These are phyloP conservation scores for Aotearoamyces nothofagi DNA, from an alignment of 2,329 filamentous ascomycete genomes.

Conservation along the genomic window DNA sequence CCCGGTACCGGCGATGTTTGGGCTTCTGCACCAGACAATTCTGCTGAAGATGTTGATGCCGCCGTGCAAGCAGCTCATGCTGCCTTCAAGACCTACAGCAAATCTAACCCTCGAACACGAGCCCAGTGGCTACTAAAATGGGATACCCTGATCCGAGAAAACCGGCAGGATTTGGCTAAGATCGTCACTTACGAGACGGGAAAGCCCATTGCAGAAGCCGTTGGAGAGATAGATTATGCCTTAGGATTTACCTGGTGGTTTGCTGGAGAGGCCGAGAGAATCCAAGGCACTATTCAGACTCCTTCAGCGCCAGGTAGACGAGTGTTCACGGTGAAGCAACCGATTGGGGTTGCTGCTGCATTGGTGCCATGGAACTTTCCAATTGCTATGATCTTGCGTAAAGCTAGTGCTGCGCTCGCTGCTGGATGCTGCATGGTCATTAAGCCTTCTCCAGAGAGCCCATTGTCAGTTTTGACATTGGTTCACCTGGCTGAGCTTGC, in stretches of 20 bases:
- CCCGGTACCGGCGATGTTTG: conserved; percentile 26
- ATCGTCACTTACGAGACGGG: conserved; percentile 46
- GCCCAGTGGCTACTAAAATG: conserved; percentile 49
- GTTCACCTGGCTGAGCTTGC: conserved; percentile 36
- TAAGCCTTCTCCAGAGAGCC: conserved; percentile 57
- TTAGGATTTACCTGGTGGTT: conserved; percentile 39
- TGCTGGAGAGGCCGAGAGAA: conserved; percentile 42
- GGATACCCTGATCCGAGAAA: conserved; percentile 46
- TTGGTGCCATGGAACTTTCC: conserved; percentile 64
- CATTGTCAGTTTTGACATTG: conserved; percentile 38
- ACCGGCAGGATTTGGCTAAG: conserved; percentile 44
- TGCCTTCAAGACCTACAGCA: conserved; percentile 45
- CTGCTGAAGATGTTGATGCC: conserved; percentile 40
- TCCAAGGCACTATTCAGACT: conserved; percentile 44
- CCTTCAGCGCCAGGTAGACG: conserved; percentile 46
- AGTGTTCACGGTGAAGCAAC: conserved; percentile 60
- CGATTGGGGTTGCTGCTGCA: conserved; percentile 51
- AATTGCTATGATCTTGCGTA: conserved; percentile 50
- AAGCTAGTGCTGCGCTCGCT: conserved; percentile 51
- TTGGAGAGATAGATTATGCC: conserved; percentile 36
- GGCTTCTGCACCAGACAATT: conserved; percentile 26
- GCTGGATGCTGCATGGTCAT: conserved; percentile 62
- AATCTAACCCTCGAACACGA: conserved; percentile 41
- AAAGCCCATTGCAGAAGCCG: conserved; percentile 33
- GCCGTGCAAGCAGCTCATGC: conserved; percentile 42